Evolutionary conservation across 2,329 filamentous ascomycete species (phyloP), one percentile per base, ranked within the genome.

Genomic region (Epichloe typhina): DNA sequence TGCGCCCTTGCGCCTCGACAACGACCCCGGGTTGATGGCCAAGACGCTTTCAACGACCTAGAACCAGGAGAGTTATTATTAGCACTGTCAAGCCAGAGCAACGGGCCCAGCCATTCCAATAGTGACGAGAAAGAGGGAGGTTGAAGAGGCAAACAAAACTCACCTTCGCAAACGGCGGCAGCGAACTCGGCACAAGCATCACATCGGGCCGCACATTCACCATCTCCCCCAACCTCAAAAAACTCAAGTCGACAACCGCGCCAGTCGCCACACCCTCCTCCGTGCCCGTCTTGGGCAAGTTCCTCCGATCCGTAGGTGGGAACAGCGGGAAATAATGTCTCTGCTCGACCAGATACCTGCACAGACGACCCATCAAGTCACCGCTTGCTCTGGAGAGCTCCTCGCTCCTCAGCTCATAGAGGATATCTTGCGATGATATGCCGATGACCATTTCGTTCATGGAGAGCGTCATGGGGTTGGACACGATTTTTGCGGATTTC

Each of bases 31-130:
- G 64, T 98, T 98, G 61, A 98, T 84, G 12, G 89, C 82, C 6
- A 97, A 69, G 0, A 96, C 89, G 57, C 84, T 88, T 61, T 96
- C 88, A 11, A 97, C 83, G 41, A 96, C 88, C 89, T 95, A 36
- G 17, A 31, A 6, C n/a, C 21, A 13, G 51, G 62, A 41, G 61
- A 57, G n/a, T 21, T 36, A 23, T 21, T 21, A 21, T 17, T 15
- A 35, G 47, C 8, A 7, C 3, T 12, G 26, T 9, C 21, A 8
- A 44, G 17, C 3, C 15, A n/a, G 15, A 43, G 41, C 5, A 13
- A 21, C 15, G 41, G 13, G 15, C 31, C 3, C 15, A 37, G 19
- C 17, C 23, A 26, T 26, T 26, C 23, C 2, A 26, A 26, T 26
- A 8, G 23, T 26, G 23, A 26, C 23, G 23, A 26, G 7, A 26